Evolutionary conservation across 2,329 filamentous ascomycete genomes (phyloP), one percentile per base, ranked within the genome.

Genomic region (Phaeoacremonium minimum): DNA sequence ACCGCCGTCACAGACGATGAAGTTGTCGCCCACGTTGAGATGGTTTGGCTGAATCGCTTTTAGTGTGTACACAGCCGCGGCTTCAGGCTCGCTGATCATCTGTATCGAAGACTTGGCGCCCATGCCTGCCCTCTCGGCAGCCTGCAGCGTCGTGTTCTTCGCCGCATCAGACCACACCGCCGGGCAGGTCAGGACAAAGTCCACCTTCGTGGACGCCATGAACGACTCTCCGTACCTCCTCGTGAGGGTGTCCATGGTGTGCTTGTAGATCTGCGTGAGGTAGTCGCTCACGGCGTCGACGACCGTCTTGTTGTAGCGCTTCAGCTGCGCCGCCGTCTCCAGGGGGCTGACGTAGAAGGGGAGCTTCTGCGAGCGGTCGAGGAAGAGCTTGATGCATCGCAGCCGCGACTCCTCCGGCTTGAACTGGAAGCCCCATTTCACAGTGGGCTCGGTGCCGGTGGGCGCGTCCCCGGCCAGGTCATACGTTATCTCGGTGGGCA

Each of bases 131-230:
- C 80, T 69, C 62, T 89, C 83, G 9, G 86, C 86, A 6, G 86
- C 87, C 53, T 85, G 77, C 33, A 89, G 61, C 3, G 86, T 91
- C 6, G 85, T 85, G 56, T 88, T 86, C 64, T 90, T 91, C n/a
- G 86, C 87, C 0, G 83, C 77, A 55, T 93, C 87, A 16, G 80
- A 87, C 87, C 87, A 93, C 7, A 91, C 85, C 7, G 87, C 87
- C 7, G 87, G 87, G 35, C 85, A 87, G 1, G 86, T 91, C 37
- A 93, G 68, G 33, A 91, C 84, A 49, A 87, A 90, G 43, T 90
- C 80, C 28, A 88, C 80, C 49, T 80, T 80, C 5, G 85, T 89
- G 7, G 76, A 78, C 6, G 75, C 74, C 79, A 90, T 87, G 51
- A 91, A 90, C 0, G 79, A 80, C 60, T 85, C 82, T 48, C 86